These are phyloP conservation scores for Aspergillus steynii DNA, from an alignment of 495 filamentous ascomycete genomes.

Conservation along the genomic window DNA sequence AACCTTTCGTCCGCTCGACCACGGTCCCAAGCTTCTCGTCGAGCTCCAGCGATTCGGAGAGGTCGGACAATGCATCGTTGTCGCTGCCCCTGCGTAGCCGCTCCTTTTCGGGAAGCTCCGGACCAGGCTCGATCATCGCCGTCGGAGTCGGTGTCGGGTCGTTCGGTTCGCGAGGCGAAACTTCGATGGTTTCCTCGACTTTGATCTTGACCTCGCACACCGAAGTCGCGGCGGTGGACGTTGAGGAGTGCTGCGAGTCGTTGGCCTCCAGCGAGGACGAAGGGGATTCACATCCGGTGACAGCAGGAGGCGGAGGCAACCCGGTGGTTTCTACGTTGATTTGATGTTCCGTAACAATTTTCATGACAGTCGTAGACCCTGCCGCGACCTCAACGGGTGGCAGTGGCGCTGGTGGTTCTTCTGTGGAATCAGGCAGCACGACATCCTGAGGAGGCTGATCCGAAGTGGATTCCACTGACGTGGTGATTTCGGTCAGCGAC, in stretches of 20 bases:
- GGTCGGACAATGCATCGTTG: constrained; percentile 17
- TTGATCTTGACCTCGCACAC: constrained; percentile 35
- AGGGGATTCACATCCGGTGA: constrained; percentile 33
- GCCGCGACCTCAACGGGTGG: constrained; percentile 9
- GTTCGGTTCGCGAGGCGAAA: constrained; percentile 6
- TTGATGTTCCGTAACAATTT: background rate
- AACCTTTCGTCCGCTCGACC: constrained; percentile 20
- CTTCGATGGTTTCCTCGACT: constrained; percentile 23
- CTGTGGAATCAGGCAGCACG: background rate
- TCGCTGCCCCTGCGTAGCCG: constrained; percentile 10
- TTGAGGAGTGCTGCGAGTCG: constrained; percentile 40
- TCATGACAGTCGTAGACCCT: background rate
- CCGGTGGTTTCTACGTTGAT: background rate
- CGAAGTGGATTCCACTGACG: constrained; percentile 19
- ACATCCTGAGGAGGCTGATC: constrained; percentile 6
- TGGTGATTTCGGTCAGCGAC: constrained; percentile 30
- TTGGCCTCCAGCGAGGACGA: constrained; percentile 27
- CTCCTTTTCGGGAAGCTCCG: constrained; percentile 7
- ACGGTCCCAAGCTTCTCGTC: constrained; percentile 25
- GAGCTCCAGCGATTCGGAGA: constrained; percentile 26
- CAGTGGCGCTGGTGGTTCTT: background rate
- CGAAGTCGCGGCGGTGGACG: constrained; percentile 42
- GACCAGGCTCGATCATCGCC: constrained; percentile 2
- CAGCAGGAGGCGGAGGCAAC: constrained; percentile 1
- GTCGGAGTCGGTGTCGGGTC: constrained; percentile 11